These are phyloP conservation scores for Trametes cingulata DNA, from an alignment of 768 basidiomycete species.

Conservation along the genomic window DNA sequence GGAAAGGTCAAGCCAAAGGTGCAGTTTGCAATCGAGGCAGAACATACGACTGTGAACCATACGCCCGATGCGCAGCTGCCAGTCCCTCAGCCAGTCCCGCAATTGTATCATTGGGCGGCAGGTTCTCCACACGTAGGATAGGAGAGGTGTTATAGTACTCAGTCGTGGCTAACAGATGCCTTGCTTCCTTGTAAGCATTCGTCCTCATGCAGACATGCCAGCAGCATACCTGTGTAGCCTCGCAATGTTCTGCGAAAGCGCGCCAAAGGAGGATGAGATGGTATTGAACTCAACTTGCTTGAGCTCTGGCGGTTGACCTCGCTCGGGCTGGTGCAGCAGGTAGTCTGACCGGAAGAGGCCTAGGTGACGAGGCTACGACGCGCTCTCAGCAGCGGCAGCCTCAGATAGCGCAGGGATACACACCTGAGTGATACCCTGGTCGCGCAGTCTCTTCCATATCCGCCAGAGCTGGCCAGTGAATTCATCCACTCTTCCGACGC, in stretches of 20 bases:
- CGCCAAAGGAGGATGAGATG: constrained; percentile 88
- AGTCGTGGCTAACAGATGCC: constrained; percentile 68
- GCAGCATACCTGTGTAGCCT: constrained; percentile 71
- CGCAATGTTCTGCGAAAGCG: constrained; percentile 65
- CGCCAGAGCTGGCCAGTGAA: constrained; percentile 87
- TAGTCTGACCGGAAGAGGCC: constrained; percentile 96
- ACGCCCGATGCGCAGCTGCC: constrained; percentile 77
- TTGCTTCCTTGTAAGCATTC: constrained; percentile 30
- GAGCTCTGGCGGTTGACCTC: constrained; percentile 44
- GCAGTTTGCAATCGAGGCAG: not conserved
- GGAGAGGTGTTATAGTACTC: constrained; percentile 65
- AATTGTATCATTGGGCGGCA: constrained; percentile 75
- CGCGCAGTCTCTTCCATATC: constrained; percentile 77
- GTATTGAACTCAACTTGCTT: constrained; percentile 99
- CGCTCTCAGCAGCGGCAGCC: constrained; percentile 30
- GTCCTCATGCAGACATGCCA: not conserved
- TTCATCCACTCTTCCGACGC: constrained; percentile 80
- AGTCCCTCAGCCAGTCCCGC: constrained; percentile 73
- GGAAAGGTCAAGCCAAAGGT: not conserved
- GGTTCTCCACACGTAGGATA: constrained; percentile 50
- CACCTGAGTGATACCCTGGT: constrained; percentile 62
- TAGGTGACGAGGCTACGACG: constrained; percentile 70
- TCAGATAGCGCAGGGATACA: not conserved
- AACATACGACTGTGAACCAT: constrained; percentile 54
- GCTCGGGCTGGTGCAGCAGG: constrained; percentile 63